These are phyloP conservation scores for Persicaria maculosa DNA, from an alignment of 148 eudicot genomes.

Conservation along the genomic window DNA sequence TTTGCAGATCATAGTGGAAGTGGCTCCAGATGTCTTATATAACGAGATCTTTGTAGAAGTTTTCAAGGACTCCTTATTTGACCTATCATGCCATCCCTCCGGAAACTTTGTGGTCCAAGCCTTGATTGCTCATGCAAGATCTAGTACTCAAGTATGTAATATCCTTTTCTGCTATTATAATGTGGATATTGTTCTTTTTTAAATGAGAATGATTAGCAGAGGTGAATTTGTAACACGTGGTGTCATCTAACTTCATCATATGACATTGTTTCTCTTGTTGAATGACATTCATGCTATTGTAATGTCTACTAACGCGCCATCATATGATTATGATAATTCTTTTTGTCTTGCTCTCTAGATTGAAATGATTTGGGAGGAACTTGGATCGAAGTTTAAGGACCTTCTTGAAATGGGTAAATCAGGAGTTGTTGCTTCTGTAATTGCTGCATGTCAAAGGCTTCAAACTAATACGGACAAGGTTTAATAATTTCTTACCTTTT, in stretches of 20 bases:
- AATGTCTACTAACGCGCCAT: neutral
- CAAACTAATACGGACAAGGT: slow-evolving; percentile 69
- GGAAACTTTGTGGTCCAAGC: slow-evolving; percentile 90
- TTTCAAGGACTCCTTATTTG: slow-evolving; percentile 57
- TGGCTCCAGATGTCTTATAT: slow-evolving; percentile 70
- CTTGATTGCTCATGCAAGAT: slow-evolving; percentile 70
- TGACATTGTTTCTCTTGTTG: neutral
- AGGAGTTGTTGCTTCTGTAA: slow-evolving; percentile 82
- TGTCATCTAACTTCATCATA: neutral
- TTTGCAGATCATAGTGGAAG: slow-evolving; percentile 80
- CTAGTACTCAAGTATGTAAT: slow-evolving; percentile 58
- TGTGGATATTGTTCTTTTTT: neutral
- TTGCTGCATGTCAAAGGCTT: slow-evolving; percentile 78
- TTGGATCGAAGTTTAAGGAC: slow-evolving; percentile 61
- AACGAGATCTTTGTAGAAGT: slow-evolving; percentile 53
- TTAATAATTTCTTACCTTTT: neutral
- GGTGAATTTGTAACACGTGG: neutral
- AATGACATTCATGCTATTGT: neutral
- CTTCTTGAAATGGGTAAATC: slow-evolving; percentile 61
- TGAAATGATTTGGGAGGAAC: slow-evolving; percentile 64
- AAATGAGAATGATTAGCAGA: neutral
- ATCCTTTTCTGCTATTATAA: neutral
- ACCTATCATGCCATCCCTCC: slow-evolving; percentile 53
- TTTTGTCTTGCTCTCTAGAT: slow-evolving; percentile 37
- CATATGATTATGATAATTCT: neutral